phyloP scores from a whole-genome alignment of 768 basidiomycete species.

The Tephrocybe sp. region DNA sequence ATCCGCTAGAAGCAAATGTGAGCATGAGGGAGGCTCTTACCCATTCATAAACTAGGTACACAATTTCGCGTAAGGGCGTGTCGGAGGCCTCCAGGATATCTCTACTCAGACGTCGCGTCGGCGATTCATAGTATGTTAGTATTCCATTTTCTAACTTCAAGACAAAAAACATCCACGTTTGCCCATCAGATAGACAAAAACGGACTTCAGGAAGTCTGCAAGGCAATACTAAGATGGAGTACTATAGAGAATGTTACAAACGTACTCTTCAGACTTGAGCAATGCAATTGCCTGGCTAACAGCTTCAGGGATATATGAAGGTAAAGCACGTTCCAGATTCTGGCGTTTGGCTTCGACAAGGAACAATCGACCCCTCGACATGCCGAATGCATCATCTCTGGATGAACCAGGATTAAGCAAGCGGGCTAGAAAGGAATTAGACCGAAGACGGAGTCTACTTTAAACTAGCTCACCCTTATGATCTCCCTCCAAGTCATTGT shows the following conservation, averaged over 20 bases:
- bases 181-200: constrained; percentile 33
- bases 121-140: constrained; percentile 24
- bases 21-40: constrained; percentile 15
- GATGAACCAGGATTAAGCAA: constrained; percentile 23
- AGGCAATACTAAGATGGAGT: constrained; percentile 15
- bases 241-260: constrained; percentile 10
- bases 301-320: constrained; percentile 24
- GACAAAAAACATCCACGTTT: constrained; percentile 29
- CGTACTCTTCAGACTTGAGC: constrained; percentile 22
- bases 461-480: constrained; percentile 20
- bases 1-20: background rate
- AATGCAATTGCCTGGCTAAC: constrained; percentile 29
- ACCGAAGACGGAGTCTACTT: too few relatives aligned
- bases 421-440: constrained; percentile 16
- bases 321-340: constrained; percentile 16
- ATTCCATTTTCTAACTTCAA: constrained; percentile 22
- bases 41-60: constrained; percentile 25
- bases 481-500: constrained; percentile 14
- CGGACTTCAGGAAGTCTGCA: constrained; percentile 25
- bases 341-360: constrained; percentile 25
- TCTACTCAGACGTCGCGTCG: constrained; percentile 19
- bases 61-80: constrained; percentile 19
- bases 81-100: constrained; percentile 18
- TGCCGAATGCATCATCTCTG: constrained; percentile 20
- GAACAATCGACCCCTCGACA: constrained; percentile 21